These are phyloP conservation scores for Pelargonium australe DNA, from an alignment of 441 rosid species.

Conservation along the genomic window DNA sequence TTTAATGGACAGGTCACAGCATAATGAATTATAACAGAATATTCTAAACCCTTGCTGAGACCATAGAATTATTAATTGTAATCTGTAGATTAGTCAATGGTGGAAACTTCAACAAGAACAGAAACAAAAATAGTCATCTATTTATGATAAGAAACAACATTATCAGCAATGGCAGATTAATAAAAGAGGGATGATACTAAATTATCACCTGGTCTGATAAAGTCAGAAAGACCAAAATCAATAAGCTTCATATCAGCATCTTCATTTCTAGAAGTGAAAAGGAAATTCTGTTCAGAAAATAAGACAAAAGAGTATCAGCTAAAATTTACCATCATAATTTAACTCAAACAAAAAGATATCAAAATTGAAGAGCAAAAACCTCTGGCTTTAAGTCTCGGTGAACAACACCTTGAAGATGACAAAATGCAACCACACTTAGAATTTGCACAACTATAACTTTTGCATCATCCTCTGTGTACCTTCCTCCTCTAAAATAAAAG, in stretches of 20 bases:
- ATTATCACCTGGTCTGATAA: slow-evolving; percentile 64
- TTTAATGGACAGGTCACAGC: background rate
- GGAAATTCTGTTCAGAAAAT: slow-evolving; percentile 60
- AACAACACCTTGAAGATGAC: slow-evolving; percentile 95
- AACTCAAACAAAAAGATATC: background rate
- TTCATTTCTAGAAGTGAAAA: slow-evolving; percentile 63
- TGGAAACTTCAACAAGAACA: background rate
- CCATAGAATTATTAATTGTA: background rate
- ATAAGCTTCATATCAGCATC: slow-evolving; percentile 84
- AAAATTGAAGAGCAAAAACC: slow-evolving; percentile 34
- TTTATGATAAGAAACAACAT: background rate
- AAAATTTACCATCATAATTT: background rate
- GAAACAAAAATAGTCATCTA: no score
- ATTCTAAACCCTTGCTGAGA: background rate
- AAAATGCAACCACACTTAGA: slow-evolving; percentile 72
- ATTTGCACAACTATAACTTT: slow-evolving; percentile 72
- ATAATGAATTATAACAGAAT: background rate
- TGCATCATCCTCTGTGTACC: slow-evolving; percentile 80
- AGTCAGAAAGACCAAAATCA: slow-evolving; percentile 93
- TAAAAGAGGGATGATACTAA: slow-evolving; percentile 9
- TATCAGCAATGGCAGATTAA: background rate
- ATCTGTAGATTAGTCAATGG: no score
- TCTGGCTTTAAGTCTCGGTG: slow-evolving; percentile 94
- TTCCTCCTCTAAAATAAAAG: slow-evolving; percentile 57
- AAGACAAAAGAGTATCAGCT: slow-evolving; percentile 14